A percentile compares a stretch with the other conserved stretches of the same genome.
phyloP scores from a whole-genome alignment of 2,329 filamentous ascomycete species.

The Ilyonectria robusta region DNA sequence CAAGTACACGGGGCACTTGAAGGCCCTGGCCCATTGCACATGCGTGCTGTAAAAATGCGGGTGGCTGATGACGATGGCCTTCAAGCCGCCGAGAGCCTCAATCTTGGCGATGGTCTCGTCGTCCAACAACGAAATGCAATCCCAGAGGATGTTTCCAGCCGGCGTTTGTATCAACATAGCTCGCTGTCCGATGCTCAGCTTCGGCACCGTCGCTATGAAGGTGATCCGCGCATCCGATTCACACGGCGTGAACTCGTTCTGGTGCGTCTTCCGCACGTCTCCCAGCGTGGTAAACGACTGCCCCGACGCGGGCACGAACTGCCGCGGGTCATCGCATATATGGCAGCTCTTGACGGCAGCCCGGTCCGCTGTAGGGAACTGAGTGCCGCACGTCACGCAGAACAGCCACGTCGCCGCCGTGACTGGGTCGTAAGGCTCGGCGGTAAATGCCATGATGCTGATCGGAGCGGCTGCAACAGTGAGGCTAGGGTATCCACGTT shows the following conservation, averaged over 20 bases:
- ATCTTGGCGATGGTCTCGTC: conserved; percentile 72
- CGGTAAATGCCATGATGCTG: conserved; percentile 34
- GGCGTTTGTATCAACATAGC: conserved; percentile 77
- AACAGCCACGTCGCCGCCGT: conserved; percentile 60
- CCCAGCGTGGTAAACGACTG: conserved; percentile 77
- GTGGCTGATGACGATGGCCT: conserved; percentile 82
- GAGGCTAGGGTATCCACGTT: conserved; percentile 23
- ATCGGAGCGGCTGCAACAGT: not conserved
- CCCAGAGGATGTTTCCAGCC: conserved; percentile 83
- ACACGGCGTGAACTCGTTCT: conserved; percentile 68
- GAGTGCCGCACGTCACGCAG: conserved; percentile 79
- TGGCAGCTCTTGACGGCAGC: conserved; percentile 69
- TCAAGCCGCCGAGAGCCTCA: conserved; percentile 73
- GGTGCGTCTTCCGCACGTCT: conserved; percentile 59
- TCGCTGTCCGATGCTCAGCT: conserved; percentile 82
- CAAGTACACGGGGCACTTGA: conserved; percentile 79
- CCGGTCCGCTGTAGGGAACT: conserved; percentile 65
- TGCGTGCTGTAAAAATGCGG: conserved; percentile 88
- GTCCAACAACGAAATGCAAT: conserved; percentile 80
- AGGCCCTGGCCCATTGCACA: conserved; percentile 78
- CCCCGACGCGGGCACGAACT: conserved; percentile 71
- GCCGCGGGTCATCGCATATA: conserved; percentile 82
- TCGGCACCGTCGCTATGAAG: conserved; percentile 65
- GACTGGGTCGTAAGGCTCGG: conserved; percentile 42
- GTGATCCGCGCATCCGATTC: conserved; percentile 60